Evolutionary conservation across 2,329 filamentous ascomycete genomes (phyloP), one percentile per base, ranked within the genome.

Genomic region (Exophiala calicioides): DNA sequence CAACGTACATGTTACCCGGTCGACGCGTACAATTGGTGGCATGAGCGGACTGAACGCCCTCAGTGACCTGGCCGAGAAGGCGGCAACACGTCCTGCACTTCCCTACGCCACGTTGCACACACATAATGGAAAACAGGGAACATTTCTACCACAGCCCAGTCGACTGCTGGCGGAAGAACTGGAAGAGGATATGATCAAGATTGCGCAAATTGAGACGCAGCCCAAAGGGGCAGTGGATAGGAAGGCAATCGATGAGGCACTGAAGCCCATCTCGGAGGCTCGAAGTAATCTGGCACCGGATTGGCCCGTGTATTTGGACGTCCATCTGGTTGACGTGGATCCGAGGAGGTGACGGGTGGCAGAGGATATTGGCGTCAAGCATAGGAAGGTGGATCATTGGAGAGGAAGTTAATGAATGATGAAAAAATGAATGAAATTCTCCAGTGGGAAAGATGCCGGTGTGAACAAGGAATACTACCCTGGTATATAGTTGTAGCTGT

Each of bases 1-100:
- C 45, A 81, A 78, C 32, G 58, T 58, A n/a, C 73, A 76, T 68
- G 79, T 65, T 65, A 84, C 71, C 61, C 78, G 64, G 31, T 79
- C 70, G 4, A 75, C 72, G 5, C 69, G 73, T 33, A 75, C 70
- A 4, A 75, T 74, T 43, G 75, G 74, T 44, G 64, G 60, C 19
- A 65, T 71, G 52, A 68, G 76, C 53, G 70, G 74, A 4, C 70
- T 78, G 43, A 78, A 74, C 39, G 73, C 78, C 5, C 69, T 84
- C 30, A 75, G 74, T 9, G 77, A 81, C 50, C 69, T 81, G 15
- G 76, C 78, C 1, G 74, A 74, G 40, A 74, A 73, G 44, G 66
- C 68, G 8, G 69, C 69, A 2, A 68, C 68, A 3, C 68, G 71
- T 2, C 71, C 70, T 5, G 68, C 68, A 20, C 63, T 74, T 15